These are phyloP conservation scores for Fusarium irregulare DNA, from an alignment of 2,329 filamentous ascomycete genomes.

Conservation along the genomic window DNA sequence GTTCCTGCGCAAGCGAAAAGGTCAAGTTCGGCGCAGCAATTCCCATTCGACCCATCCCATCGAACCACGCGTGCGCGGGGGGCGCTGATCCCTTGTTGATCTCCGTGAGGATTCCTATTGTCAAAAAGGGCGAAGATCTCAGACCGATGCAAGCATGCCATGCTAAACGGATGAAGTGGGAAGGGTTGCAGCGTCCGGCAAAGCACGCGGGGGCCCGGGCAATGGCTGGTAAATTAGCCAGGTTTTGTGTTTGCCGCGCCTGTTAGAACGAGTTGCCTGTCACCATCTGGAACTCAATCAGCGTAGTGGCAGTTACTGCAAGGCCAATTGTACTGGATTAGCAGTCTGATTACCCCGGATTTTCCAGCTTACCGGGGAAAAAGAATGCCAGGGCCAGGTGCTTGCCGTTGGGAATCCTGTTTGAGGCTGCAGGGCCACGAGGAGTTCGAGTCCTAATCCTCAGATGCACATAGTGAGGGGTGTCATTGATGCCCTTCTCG, in stretches of 20 bases:
- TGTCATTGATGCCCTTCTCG: constrained; percentile 4
- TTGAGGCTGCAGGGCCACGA: constrained; percentile 32
- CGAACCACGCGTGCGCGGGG: constrained; percentile 12
- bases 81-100: constrained; percentile 30
- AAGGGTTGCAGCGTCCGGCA: constrained; percentile 36
- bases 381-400: constrained; percentile 37
- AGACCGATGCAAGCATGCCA: constrained; percentile 20
- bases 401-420: constrained; percentile 28
- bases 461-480: background rate
- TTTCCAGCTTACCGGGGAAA: constrained; percentile 39
- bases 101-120: constrained; percentile 25
- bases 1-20: constrained; percentile 40
- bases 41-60: constrained; percentile 3
- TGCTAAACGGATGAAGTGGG: constrained; percentile 25
- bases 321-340: constrained; percentile 27
- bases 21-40: constrained; percentile 20
- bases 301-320: constrained; percentile 24
- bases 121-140: constrained; percentile 32
- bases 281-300: constrained; percentile 39
- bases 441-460: constrained; percentile 2
- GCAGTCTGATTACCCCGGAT: constrained; percentile 42
- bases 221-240: constrained; percentile 32
- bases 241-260: constrained; percentile 43
- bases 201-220: constrained; percentile 32
- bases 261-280: constrained; percentile 37